These are phyloP conservation scores for Cercospora janseana DNA, from an alignment of 2,329 filamentous ascomycete genomes.

Conservation along the genomic window DNA sequence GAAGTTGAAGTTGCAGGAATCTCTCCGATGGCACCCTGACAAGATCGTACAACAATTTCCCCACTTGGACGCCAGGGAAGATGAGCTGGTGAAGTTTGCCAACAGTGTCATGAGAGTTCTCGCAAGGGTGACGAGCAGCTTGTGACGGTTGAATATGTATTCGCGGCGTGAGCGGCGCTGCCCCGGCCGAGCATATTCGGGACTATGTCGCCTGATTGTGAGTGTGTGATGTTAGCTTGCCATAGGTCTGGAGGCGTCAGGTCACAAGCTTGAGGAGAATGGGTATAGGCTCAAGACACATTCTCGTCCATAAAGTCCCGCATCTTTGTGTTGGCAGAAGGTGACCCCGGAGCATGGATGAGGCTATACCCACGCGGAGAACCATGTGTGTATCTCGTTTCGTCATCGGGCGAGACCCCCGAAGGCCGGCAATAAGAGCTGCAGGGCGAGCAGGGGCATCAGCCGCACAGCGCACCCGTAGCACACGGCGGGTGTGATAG, in stretches of 20 bases:
- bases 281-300: no score
- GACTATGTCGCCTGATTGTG: not conserved
- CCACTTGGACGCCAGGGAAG: not conserved
- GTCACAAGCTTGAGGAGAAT: no score
- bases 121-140: not conserved
- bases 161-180: not conserved
- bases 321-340: not conserved
- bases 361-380: no score
- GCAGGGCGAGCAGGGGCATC: not conserved
- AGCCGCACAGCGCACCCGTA: not conserved
- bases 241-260: not conserved
- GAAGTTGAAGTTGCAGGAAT: not conserved
- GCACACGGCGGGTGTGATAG: not conserved
- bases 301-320: no score
- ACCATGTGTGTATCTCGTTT: not conserved
- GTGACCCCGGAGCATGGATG: not conserved
- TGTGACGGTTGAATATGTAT: slow-evolving; percentile 4
- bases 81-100: not conserved
- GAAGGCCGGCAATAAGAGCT: not conserved
- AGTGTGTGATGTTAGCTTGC: not conserved
- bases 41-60: slow-evolving; percentile 9
- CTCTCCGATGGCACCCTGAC: slow-evolving; percentile 4
- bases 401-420: not conserved
- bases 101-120: slow-evolving; percentile 3
- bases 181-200: not conserved